These are phyloP conservation scores for Botrytis paeoniae DNA, from an alignment of 2,329 filamentous ascomycete genomes.

Conservation along the genomic window DNA sequence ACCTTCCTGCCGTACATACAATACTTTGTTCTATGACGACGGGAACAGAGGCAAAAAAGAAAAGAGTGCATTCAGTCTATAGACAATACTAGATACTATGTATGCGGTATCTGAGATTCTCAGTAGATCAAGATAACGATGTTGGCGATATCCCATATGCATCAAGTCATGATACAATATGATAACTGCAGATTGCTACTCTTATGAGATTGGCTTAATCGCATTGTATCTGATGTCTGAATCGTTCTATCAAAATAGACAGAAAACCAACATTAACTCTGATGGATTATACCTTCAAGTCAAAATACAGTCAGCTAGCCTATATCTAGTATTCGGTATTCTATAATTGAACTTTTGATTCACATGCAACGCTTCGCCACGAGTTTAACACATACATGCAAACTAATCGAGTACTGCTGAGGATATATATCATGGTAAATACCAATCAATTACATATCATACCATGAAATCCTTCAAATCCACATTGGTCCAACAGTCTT, in stretches of 20 bases:
- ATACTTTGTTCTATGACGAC: not conserved
- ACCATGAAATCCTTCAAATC: not conserved
- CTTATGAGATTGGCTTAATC: constrained; percentile 3
- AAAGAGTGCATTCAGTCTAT: not conserved
- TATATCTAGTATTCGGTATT: not conserved
- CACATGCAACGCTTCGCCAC: not conserved
- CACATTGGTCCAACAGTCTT: not conserved
- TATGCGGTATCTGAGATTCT: not conserved
- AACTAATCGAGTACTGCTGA: not conserved
- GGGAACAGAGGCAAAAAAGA: not conserved
- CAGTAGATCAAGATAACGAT: not conserved
- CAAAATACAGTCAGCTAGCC: not conserved
- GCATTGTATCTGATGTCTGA: not conserved
- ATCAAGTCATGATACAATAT: not conserved
- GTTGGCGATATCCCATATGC: not conserved
- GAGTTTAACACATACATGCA: not conserved
- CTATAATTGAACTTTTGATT: not conserved
- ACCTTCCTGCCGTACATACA: not conserved
- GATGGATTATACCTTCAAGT: not conserved
- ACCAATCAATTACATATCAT: not conserved
- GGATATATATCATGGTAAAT: not conserved
- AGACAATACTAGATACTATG: not conserved
- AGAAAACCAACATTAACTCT: not conserved
- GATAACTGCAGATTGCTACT: not conserved
- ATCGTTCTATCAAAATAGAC: not conserved